These are phyloP conservation scores for Paspalum vaginatum DNA, from an alignment of 176 grass and related monocot genomes.

Conservation along the genomic window DNA sequence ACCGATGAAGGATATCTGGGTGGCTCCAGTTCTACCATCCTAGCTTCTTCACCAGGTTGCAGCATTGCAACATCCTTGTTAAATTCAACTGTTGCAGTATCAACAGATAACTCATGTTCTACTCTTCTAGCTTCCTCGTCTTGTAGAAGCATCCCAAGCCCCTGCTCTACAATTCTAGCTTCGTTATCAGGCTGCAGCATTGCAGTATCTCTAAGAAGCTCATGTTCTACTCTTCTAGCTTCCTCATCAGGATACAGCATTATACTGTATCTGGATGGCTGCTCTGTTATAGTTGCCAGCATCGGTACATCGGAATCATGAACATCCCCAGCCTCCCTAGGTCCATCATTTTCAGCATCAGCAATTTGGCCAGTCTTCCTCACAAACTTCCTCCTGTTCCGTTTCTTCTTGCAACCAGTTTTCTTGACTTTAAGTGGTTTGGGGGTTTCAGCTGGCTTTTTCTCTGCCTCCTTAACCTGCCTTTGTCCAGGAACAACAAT, in stretches of 20 bases:
- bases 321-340: conserved; percentile 36
- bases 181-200: not conserved
- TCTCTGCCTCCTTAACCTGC: conserved; percentile 59
- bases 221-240: conserved; percentile 11
- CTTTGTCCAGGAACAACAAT: conserved; percentile 72
- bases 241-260: conserved; percentile 24
- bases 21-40: conserved; percentile 1
- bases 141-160: conserved; percentile 2
- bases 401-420: conserved; percentile 67
- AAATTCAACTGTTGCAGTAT: not conserved
- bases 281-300: conserved; percentile 10
- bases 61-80: not conserved
- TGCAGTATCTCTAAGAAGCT: not conserved
- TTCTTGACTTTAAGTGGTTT: conserved; percentile 76
- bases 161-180: not conserved
- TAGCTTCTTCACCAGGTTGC: not conserved
- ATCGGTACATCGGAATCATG: conserved; percentile 29
- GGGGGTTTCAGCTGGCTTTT: conserved; percentile 32
- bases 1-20: not conserved
- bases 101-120: not conserved
- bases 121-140: not conserved
- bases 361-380: conserved; percentile 45
- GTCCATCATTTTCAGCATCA: conserved; percentile 43
- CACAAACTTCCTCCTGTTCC: conserved; percentile 64
- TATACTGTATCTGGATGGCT: too few relatives aligned